A percentile compares a stretch with the other conserved stretches of the same genome.
Conservation (phyloP, 306 rosid genomes). For the Vicia villosa region DNA sequence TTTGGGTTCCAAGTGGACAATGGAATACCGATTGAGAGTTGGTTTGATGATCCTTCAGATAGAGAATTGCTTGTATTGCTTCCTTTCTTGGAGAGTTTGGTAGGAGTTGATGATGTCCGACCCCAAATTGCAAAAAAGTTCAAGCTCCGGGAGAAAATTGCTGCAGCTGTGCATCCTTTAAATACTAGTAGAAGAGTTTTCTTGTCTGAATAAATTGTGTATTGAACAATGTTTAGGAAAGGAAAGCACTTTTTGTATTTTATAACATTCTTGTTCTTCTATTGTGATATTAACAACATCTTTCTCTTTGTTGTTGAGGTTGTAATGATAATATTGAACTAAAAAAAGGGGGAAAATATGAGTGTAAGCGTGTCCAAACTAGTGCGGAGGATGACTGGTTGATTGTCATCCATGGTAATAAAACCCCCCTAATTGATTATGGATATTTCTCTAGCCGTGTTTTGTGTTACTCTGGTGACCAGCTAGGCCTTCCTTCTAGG, state of each 20-base stretch:
- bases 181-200: slow-evolving; percentile 58
- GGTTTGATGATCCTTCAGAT: slow-evolving; percentile 93
- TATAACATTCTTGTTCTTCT: slow-evolving; percentile 42
- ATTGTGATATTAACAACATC: slow-evolving; percentile 34
- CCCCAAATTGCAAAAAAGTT: slow-evolving; percentile 80
- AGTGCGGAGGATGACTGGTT: slow-evolving; percentile 33
- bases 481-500: not conserved
- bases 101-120: slow-evolving; percentile 94
- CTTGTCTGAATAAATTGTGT: slow-evolving; percentile 51
- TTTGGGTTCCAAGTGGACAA: slow-evolving; percentile 99
- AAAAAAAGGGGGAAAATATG: slow-evolving; percentile 12
- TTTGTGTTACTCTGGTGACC: not conserved
- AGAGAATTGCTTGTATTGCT: slow-evolving; percentile 70
- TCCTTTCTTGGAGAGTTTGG: slow-evolving; percentile 93
- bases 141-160: slow-evolving; percentile 80
- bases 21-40: slow-evolving; percentile 98
- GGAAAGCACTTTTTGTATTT: slow-evolving; percentile 33
- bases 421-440: slow-evolving; percentile 35
- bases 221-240: slow-evolving; percentile 43
- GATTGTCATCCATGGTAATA: slow-evolving; percentile 40
- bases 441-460: not conserved
- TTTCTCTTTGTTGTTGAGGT: slow-evolving; percentile 42
- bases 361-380: slow-evolving; percentile 35
- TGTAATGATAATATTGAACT: slow-evolving; percentile 36
- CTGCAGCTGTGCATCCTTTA: slow-evolving; percentile 75